Percentiles rank a stretch among this genome's conserved stretches.
Evolutionary conservation across 192 early-diverging fungal species (phyloP).

Genomic region (Coemansia sp.): DNA sequence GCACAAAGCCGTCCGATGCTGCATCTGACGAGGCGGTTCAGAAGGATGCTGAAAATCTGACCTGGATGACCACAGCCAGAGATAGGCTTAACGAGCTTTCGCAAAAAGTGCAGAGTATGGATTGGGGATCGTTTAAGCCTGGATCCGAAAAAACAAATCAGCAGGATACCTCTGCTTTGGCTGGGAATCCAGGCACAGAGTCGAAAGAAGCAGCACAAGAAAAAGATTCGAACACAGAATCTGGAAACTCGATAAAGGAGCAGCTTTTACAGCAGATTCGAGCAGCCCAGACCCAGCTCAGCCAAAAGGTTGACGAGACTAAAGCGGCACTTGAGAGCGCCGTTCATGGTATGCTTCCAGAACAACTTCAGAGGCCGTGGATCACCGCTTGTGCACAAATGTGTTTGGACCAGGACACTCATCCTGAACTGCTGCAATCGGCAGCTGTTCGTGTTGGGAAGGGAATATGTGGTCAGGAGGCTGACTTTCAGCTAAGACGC

Average conservation of each 20-base stretch:
- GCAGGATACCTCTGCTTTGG: background rate
- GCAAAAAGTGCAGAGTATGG: constrained; percentile 10
- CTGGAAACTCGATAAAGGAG: constrained; percentile 11
- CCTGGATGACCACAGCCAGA: constrained; percentile 19
- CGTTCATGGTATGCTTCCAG: constrained; percentile 35
- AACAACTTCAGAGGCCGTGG: constrained; percentile 40
- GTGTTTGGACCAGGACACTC: constrained; percentile 25
- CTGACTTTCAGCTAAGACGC: constrained; percentile 21
- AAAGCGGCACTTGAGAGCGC: constrained; percentile 17
- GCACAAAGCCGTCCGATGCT: background rate
- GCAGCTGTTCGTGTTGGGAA: constrained; percentile 29
- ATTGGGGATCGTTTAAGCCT: constrained; percentile 11
- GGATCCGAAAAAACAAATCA: background rate
- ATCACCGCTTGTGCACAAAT: constrained; percentile 30
- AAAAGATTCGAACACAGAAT: background rate
- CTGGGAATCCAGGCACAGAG: background rate
- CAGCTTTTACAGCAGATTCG: constrained; percentile 25
- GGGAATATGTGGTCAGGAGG: constrained; percentile 32
- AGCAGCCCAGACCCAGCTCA: constrained; percentile 19
- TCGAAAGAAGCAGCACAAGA: background rate
- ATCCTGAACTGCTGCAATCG: constrained; percentile 32
- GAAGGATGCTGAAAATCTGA: constrained; percentile 11
- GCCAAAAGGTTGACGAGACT: constrained; percentile 22
- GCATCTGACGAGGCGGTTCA: background rate
- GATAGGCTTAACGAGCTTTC: constrained; percentile 21